phyloP scores from a whole-genome alignment of 208 protist species.

The Crithidia brevicula region DNA sequence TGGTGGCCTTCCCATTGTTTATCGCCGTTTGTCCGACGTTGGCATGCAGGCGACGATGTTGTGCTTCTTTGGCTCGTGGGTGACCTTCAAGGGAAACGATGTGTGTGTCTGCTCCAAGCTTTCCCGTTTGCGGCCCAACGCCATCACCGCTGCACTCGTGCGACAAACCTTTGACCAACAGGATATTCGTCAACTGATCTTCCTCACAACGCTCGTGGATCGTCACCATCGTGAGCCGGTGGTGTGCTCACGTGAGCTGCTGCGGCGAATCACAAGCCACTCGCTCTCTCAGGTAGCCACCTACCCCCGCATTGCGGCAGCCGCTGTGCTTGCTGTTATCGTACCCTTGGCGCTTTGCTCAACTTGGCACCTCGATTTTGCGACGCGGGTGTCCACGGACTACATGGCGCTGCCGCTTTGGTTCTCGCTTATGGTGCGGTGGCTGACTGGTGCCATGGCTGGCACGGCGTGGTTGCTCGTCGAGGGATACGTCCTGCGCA shows the following conservation, averaged over 20 bases:
- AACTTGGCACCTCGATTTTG: constrained; percentile 19
- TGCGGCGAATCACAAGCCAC: constrained; percentile 14
- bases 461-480: constrained; percentile 4
- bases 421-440: constrained; percentile 23
- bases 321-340: neutral
- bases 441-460: constrained; percentile 13
- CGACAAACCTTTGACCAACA: neutral
- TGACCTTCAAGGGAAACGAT: constrained; percentile 12
- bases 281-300: constrained; percentile 7
- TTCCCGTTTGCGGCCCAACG: constrained; percentile 1
- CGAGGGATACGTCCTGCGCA: constrained; percentile 15
- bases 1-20: constrained; percentile 3
- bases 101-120: constrained; percentile 11
- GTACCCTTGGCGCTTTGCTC: constrained; percentile 21
- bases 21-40: neutral
- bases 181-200: neutral
- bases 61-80: constrained; percentile 22
- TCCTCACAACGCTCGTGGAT: constrained; percentile 8
- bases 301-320: constrained; percentile 1
- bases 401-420: constrained; percentile 25
- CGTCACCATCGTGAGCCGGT: neutral
- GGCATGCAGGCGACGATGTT: constrained; percentile 9
- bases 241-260: constrained; percentile 4
- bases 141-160: neutral
- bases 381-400: constrained; percentile 14